phyloP scores from a whole-genome alignment of 352 stramenopile species.

The Phytopythium cucurbitacearum region DNA sequence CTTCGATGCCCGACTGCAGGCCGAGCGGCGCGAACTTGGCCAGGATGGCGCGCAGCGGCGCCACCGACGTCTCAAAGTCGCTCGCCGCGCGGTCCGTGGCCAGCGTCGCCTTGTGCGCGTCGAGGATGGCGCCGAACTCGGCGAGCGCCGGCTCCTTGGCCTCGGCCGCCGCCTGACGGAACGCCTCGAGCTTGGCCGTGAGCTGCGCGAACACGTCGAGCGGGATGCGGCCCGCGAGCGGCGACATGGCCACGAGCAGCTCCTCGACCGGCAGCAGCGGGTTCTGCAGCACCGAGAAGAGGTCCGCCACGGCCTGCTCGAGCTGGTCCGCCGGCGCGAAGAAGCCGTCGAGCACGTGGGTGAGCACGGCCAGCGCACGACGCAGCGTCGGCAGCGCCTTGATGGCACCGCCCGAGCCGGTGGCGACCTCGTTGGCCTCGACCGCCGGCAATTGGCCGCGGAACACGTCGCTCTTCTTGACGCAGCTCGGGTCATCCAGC shows the following conservation, averaged over 20 bases:
- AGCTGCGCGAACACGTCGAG: conserved; percentile 90
- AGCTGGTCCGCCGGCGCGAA: conserved; percentile 82
- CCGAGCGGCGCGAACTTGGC: conserved; percentile 73
- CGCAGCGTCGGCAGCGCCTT: conserved; percentile 71
- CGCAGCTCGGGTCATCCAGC: conserved; percentile 97
- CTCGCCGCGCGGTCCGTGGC: conserved; percentile 41
- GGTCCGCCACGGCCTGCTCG: conserved; percentile 80
- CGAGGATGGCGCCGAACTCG: conserved; percentile 51
- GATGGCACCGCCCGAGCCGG: conserved; percentile 19
- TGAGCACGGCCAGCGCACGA: conserved; percentile 79
- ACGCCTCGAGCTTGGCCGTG: conserved; percentile 72
- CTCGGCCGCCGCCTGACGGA: conserved; percentile 42
- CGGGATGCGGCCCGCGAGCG: conserved; percentile 95
- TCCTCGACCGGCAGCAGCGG: conserved; percentile 88
- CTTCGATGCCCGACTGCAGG: conserved; percentile 58
- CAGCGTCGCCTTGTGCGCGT: conserved; percentile 61
- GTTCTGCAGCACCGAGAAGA: conserved; percentile 67
- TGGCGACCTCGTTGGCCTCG: conserved; percentile 26
- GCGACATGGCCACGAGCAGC: conserved; percentile 96
- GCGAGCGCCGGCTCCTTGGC: conserved; percentile 46
- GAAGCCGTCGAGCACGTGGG: conserved; percentile 95
- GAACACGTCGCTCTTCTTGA: conserved; percentile 93
- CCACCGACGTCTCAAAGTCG: conserved; percentile 72
- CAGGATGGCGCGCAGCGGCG: conserved; percentile 63
- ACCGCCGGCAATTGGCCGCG: conserved; percentile 69